Evolutionary conservation across 2,329 filamentous ascomycete species (phyloP), one percentile per base, ranked within the genome.

Genomic region (Metarhizium anisopliae): DNA sequence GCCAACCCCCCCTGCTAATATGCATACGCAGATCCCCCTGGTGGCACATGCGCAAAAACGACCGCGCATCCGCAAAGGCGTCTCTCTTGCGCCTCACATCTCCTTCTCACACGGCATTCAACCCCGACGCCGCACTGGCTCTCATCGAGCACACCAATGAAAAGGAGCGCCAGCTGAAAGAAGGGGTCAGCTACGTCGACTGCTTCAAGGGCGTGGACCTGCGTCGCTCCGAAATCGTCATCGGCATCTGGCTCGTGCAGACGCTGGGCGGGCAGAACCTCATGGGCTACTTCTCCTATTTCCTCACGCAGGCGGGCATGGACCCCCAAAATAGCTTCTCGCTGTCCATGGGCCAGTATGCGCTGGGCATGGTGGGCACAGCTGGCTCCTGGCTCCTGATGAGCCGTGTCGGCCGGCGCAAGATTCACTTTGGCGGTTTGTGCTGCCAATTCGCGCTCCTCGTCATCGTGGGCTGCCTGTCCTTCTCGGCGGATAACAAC

Each of bases 91-190:
- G 75, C 16, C 68, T 79, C 2, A 75, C 73, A 0, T 72, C 68
- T 4, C 63, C 60, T 36, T 67, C 70, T 57, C 66, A 72, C 55
- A 63, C 69, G 25, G 59, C 61, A 32, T 76, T 77, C 59, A 73
- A 78, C 58, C 65, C 67, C 4, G 74, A 80, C 56, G 71, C 77
- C 57, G 74, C 74, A 0, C 65, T 83, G 11, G 75, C 78, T 16
- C 74, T 82, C 75, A 80, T 82, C 62, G 71, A 75, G 40, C 73
- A 81, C 59, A 82, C 79, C 6, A 77, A 81, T 58, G 72, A 76
- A 63, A 64, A 77, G 55, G 77, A 80, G 60, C 74, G 73, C 60
- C 61, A 67, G 25, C 58, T 72, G 49, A 72, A 72, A 7, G 68
- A 68, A 7, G 77, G 78, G 1, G 71, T 73, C 0, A 68, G 62